These are phyloP conservation scores for Syzygium jambos DNA, from an alignment of 345 rosid genomes.

Conservation along the genomic window DNA sequence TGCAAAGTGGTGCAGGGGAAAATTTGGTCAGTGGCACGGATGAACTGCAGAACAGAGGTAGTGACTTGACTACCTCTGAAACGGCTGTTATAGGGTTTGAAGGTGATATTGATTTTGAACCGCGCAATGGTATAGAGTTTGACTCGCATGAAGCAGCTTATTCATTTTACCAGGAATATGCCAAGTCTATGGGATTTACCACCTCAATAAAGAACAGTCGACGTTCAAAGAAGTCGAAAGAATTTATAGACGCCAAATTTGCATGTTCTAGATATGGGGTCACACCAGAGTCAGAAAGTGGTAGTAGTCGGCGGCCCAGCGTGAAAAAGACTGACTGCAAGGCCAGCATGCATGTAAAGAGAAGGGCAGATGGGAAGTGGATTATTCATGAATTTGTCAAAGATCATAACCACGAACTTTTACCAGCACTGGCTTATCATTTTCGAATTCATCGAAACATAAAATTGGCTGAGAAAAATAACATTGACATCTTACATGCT, in stretches of 20 bases:
- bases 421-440: conserved; percentile 30
- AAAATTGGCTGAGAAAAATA: conserved; percentile 18
- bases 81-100: conserved; percentile 2
- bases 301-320: conserved; percentile 21
- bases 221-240: conserved; percentile 42
- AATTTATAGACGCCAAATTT: conserved; percentile 52
- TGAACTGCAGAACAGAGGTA: conserved; percentile 1
- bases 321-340: conserved; percentile 45
- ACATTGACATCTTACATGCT: conserved; percentile 29
- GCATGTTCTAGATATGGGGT: conserved; percentile 46
- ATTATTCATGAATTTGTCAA: conserved; percentile 39
- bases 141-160: conserved; percentile 43
- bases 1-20: not conserved
- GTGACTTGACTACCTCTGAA: not conserved
- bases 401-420: conserved; percentile 46
- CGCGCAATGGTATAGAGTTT: conserved; percentile 36
- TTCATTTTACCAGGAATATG: conserved; percentile 47
- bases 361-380: conserved; percentile 46
- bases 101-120: conserved; percentile 19
- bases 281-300: conserved; percentile 33
- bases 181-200: conserved; percentile 43
- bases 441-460: conserved; percentile 15
- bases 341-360: conserved; percentile 56
- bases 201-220: conserved; percentile 46
- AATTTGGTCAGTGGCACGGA: not conserved